Evolutionary conservation across 2,329 filamentous ascomycete genomes (phyloP).

Genomic region (Pseudocercospora vitis): DNA sequence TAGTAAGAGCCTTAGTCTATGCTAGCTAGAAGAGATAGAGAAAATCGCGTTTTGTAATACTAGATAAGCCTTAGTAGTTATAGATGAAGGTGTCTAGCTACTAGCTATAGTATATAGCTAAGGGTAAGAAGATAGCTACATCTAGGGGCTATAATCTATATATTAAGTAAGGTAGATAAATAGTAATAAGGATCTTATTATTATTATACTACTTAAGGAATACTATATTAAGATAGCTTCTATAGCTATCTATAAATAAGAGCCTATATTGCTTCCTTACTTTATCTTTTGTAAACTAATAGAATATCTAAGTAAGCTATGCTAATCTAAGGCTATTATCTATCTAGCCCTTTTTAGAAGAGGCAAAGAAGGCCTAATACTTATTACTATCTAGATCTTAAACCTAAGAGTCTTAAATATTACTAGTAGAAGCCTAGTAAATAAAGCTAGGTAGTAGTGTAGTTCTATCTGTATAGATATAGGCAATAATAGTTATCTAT

Average conservation of each 20-base stretch:
- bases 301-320: slow-evolving; percentile 8
- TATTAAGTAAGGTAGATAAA: slow-evolving; percentile 4
- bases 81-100: neutral
- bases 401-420: slow-evolving; percentile 11
- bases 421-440: slow-evolving; percentile 4
- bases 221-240: slow-evolving; percentile 10
- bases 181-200: slow-evolving; percentile 3
- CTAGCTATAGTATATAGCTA: slow-evolving; percentile 5
- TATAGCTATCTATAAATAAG: slow-evolving; percentile 12
- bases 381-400: neutral
- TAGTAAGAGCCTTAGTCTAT: neutral
- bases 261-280: slow-evolving; percentile 4
- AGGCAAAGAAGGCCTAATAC: neutral
- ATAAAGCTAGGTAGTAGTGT: neutral
- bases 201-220: slow-evolving; percentile 7
- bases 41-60: neutral
- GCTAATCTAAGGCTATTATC: slow-evolving; percentile 5
- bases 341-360: slow-evolving; percentile 6
- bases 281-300: slow-evolving; percentile 7
- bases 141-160: slow-evolving; percentile 10
- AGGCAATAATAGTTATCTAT: too few species aligned
- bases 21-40: neutral
- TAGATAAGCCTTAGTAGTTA: slow-evolving; percentile 4
- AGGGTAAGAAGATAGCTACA: neutral
- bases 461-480: neutral